Conservation (phyloP, 306 rosid species). For the Carpinus fangiana region DNA sequence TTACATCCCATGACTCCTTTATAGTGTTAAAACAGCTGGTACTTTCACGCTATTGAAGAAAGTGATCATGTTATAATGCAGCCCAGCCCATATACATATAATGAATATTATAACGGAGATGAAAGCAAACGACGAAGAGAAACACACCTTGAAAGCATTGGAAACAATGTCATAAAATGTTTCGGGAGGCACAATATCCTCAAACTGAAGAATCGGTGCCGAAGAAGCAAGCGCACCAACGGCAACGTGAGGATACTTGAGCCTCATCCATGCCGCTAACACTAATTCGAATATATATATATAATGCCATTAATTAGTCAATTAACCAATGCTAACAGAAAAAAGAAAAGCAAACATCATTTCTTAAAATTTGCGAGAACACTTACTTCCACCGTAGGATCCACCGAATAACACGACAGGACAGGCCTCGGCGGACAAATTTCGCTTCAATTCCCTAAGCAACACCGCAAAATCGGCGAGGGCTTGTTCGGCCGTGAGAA, state of each 20-base stretch:
- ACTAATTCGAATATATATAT: constrained; percentile 28
- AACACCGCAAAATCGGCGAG: constrained; percentile 75
- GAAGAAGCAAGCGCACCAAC: constrained; percentile 89
- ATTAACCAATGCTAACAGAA: neutral
- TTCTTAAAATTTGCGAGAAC: neutral
- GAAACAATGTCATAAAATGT: constrained; percentile 80
- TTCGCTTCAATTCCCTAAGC: constrained; percentile 55
- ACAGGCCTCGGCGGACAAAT: constrained; percentile 52
- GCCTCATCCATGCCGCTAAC: constrained; percentile 97
- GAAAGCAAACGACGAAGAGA: neutral
- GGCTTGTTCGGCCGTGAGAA: constrained; percentile 77
- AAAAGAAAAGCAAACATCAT: neutral
- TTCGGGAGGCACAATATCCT: constrained; percentile 67
- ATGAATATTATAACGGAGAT: neutral
- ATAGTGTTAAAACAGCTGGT: constrained; percentile 67
- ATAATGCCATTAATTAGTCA: neutral
- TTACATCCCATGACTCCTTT: constrained; percentile 65
- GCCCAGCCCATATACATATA: neutral
- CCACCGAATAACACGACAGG: constrained; percentile 92
- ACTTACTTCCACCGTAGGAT: constrained; percentile 90
- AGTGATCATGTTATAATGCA: constrained; percentile 18
- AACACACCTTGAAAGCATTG: constrained; percentile 59
- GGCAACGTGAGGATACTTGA: constrained; percentile 85
- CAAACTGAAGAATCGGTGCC: constrained; percentile 91
- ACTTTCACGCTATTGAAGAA: constrained; percentile 64